A percentile compares a stretch with the other conserved stretches of the same genome.
Conservation (phyloP, 352 stramenopile genomes). For the Globisporangium megalacanthum region DNA sequence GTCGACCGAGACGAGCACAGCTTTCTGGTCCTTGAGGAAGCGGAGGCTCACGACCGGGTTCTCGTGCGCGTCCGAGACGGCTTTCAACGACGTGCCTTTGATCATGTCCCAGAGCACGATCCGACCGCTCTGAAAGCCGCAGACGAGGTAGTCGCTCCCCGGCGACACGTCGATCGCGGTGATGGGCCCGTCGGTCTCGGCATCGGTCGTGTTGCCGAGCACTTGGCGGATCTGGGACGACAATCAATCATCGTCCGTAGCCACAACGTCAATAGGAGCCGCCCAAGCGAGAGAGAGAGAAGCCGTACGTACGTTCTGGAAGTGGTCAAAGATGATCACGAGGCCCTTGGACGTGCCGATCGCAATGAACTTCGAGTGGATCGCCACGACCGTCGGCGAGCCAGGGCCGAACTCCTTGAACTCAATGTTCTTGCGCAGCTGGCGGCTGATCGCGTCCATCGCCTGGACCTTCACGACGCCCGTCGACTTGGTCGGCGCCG, state of each 20-base stretch:
- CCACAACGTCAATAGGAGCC: not conserved
- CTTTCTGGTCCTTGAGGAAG: constrained; percentile 85
- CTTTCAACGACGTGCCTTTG: constrained; percentile 89
- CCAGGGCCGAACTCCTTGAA: constrained; percentile 89
- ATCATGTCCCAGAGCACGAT: constrained; percentile 97
- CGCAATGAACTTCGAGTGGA: constrained; percentile 96
- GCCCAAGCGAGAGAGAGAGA: not conserved
- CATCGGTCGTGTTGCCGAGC: constrained; percentile 79
- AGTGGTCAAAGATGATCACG: constrained; percentile 96
- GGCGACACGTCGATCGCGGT: constrained; percentile 87
- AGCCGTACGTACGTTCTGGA: constrained; percentile 78
- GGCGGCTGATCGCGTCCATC: constrained; percentile 86
- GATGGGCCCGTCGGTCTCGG: constrained; percentile 67
- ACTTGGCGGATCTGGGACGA: constrained; percentile 71
- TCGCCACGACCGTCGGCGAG: constrained; percentile 90
- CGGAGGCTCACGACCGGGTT: constrained; percentile 82
- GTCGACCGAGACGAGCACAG: constrained; percentile 77
- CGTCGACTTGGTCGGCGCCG: constrained; percentile 31
- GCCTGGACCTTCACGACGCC: constrained; percentile 87
- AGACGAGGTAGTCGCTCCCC: constrained; percentile 88
- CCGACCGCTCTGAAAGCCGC: constrained; percentile 89
- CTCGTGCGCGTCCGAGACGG: constrained; percentile 87
- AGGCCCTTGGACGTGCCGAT: constrained; percentile 93
- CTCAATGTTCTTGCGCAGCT: constrained; percentile 90
- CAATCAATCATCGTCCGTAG: constrained; percentile 1